Evolutionary conservation across 345 rosid species (phyloP), one percentile per base, ranked within the genome.

Genomic region (Linum tenue): DNA sequence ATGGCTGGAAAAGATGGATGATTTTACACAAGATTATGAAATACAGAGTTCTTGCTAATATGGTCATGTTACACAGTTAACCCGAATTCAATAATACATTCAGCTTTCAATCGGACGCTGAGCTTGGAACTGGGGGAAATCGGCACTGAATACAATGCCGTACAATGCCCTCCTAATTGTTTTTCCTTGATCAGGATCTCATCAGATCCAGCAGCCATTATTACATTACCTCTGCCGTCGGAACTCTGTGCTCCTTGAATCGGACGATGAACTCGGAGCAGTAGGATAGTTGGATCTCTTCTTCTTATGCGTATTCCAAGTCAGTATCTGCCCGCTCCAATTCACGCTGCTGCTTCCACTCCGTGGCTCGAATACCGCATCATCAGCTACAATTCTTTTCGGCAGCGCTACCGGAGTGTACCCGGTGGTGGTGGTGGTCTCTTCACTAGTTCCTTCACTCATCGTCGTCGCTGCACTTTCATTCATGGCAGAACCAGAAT

Each of bases 291-390:
- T 94, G 22, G 99, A 90, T 76, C 97, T 82, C 83, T 85, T 94
- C 89, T 85, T 90, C 78, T 83, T 87, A 70, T 86, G 71, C 41
- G 91, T 78, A 72, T 80, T 90, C 99, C 99, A 94, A 40, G 88
- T 75, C 53, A 88, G 65, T 55, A 84, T 60, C 55, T 74, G 74
- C 56, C 77, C 81, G 4, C 77, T 77, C 84, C 78, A 81, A 6
- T 9, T 48, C 3, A 68, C 70, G 44, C 66, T 63, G 31, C 31
- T 22, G 31, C 31, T 22, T 55, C 41, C 53, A 68, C 58, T 76
- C 15, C 66, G 69, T 55, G 67, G 70, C 56, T 81, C 86, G 56
- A 79, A 22, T 22, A 22, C 31, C 31, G 31, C 40, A 35, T 55
- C 73, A 67, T 55, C 75, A 2, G 79, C 69, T 42, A 74, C 79